Base-by-base conservation (phyloP, 2,329 filamentous ascomycete species). In the Diplodia sapinea region DNA sequence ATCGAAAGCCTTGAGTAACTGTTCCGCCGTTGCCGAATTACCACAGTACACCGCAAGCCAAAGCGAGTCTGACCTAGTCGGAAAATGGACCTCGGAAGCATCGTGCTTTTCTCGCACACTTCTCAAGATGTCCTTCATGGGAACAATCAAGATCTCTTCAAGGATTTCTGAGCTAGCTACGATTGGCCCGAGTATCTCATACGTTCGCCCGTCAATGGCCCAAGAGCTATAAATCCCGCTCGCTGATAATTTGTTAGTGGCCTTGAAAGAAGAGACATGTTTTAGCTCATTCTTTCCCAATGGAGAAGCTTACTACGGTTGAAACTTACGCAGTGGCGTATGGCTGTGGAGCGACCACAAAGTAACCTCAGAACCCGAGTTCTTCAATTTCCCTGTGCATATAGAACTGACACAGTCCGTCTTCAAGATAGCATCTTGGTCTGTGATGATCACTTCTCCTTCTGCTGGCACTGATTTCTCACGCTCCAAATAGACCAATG, bases 21-120 rank as follows among this genome's bases (percentile, higher is more conserved):
- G 4, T 8, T 13, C n/a, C 52, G 2, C 5, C 8, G 2, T n/a
- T 3, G 8, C 6, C 3, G 29, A 23, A 23, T 55, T 33, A 9
- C 31, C 52, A n/a, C 20, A 55, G n/a, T 33, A 55, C 2, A 55
- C 52, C 15, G 52, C 15, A 55, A 55, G 52, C 52, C 52, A 55
- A 5, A 55, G 9, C 1, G 26, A 55, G 29, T 33, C 29, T 36
- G 31, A 17, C n/a, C 0, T 17, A 3, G 52, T 17, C 8, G 52
- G 52, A n/a, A 55, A 7, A 0, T 6, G 12, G 1, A 55, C 52
- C 12, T 33, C 15, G 13, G 29, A 9, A 6, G 29, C 29, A 7
- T 26, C 12, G 3, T 33, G 17, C 3, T 33, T 3, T 9, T n/a
- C 29, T 12, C n/a, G 31, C 6, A 55, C 23, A 31, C 52, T 55